phyloP scores from a whole-genome alignment of 371 early-diverging fungal species.

The Haplosporangium sp. region DNA sequence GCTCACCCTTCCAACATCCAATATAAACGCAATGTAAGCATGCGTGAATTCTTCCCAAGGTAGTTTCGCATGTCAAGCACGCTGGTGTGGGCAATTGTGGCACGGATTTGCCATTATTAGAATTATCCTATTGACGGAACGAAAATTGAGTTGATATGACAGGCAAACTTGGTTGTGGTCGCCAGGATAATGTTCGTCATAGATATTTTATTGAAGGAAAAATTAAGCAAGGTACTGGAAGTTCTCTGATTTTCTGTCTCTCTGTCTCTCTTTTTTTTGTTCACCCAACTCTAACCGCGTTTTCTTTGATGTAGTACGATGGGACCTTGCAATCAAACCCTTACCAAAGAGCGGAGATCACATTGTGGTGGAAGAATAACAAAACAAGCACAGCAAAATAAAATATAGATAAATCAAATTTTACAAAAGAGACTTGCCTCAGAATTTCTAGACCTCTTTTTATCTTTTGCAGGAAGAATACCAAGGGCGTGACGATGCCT shows the following conservation, averaged over 20 bases:
- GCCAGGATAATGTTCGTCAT: neutral
- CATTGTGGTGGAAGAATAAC: neutral
- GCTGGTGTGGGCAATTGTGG: constrained; percentile 76
- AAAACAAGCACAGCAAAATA: neutral
- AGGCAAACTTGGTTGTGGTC: neutral
- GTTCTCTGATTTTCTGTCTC: too few species aligned
- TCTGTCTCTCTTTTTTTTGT: neutral
- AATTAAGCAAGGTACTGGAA: neutral
- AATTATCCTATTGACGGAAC: constrained; percentile 14
- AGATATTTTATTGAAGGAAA: neutral
- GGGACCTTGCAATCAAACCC: neutral
- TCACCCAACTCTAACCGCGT: too few species aligned
- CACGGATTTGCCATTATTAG: constrained; percentile 18
- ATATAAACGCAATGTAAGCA: constrained; percentile 81
- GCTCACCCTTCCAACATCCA: constrained; percentile 77
- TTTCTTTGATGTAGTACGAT: too few species aligned
- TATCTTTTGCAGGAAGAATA: constrained; percentile 38
- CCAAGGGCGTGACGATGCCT: constrained; percentile 56
- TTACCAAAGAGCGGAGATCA: neutral
- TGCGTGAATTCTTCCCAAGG: constrained; percentile 78
- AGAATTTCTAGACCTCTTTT: constrained; percentile 21
- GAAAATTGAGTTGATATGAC: neutral
- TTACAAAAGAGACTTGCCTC: constrained; percentile 30
- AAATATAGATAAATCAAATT: neutral
- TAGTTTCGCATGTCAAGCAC: constrained; percentile 73